phyloP scores from a whole-genome alignment of 805 yeast species.

The Wickerhamiella sergipiensis region DNA sequence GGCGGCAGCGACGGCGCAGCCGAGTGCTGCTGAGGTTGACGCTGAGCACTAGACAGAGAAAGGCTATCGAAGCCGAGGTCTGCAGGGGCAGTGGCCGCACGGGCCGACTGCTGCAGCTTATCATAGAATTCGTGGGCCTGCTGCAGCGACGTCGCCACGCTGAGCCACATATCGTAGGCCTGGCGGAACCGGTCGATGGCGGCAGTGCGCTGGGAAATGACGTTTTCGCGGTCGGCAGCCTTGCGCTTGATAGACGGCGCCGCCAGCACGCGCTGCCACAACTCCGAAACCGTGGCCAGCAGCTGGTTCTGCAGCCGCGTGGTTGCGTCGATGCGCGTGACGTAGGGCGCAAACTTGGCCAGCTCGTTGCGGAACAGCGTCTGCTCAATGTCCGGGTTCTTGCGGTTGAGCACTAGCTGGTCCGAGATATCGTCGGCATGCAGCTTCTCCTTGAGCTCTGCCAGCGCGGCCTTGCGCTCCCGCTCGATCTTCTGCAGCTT shows the following conservation, averaged over 20 bases:
- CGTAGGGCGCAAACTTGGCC: slow-evolving; percentile 58
- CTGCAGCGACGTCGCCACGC: slow-evolving; percentile 41
- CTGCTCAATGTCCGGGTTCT: slow-evolving; percentile 42
- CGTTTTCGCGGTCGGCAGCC: slow-evolving; percentile 26
- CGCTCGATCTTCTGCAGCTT: slow-evolving; percentile 48
- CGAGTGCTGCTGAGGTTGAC: slow-evolving; percentile 13
- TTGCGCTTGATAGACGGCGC: slow-evolving; percentile 33
- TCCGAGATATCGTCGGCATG: slow-evolving; percentile 79
- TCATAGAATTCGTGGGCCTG: slow-evolving; percentile 55
- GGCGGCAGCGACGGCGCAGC: slow-evolving; percentile 8
- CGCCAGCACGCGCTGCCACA: slow-evolving; percentile 34
- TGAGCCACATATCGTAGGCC: slow-evolving; percentile 46
- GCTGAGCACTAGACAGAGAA: slow-evolving; percentile 2
- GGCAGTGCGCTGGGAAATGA: slow-evolving; percentile 23
- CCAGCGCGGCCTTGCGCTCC: slow-evolving; percentile 48
- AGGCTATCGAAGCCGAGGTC: not conserved
- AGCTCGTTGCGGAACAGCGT: slow-evolving; percentile 55
- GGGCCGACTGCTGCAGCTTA: slow-evolving; percentile 30
- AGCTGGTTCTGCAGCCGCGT: slow-evolving; percentile 48
- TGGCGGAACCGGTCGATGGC: slow-evolving; percentile 31
- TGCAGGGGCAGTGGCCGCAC: not conserved
- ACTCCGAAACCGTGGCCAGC: slow-evolving; percentile 33
- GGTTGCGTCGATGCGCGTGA: slow-evolving; percentile 51
- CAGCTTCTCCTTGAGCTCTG: slow-evolving; percentile 52
- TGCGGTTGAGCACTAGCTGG: slow-evolving; percentile 50